Base-by-base conservation (phyloP, 2,329 filamentous ascomycete genomes). In the Fusarium sp. region DNA sequence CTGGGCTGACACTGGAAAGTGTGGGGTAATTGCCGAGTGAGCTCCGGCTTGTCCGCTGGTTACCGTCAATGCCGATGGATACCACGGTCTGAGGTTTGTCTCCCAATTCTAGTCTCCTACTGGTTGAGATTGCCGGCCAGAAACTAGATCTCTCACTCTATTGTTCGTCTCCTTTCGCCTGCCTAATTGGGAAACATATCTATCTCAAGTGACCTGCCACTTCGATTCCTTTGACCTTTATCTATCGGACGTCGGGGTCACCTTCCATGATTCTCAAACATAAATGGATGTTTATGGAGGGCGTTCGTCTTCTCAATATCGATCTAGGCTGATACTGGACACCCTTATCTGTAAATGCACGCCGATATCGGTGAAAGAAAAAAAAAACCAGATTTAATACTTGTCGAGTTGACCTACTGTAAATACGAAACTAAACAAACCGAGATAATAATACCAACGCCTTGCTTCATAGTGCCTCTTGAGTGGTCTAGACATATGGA, bases 11-110 rank as follows among this genome's bases (percentile, higher is more conserved):
- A 42, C 57, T 71, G 64, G 63, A 71, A 64, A 75, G 58, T 72
- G 69, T 75, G 72, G 72, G 69, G 72, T 74, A 74, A 67, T 73
- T 74, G 63, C 66, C 66, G 66, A 69, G 43, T n/a, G 47, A 63
- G 64, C 66, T 30, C 66, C 65, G 65, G 49, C 50, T 63, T 49
- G 47, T 46, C 65, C 66, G 66, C 64, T 61, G 47, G 47, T 78
- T 78, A 73, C 76, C 76, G 76, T 60, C 60, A 59, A 68, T 69
- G 69, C 74, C 75, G 75, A 73, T 66, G 65, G 35, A 66, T 61
- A 62, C 74, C 69, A 50, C 65, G 44, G 46, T 30, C 53, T 59
- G 56, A 63, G 40, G 63, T 62, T 74, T 44, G 60, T 72, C 71
- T 71, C 72, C 71, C 57, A 71, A 67, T 72, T 44, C 56, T 21